phyloP scores from a whole-genome alignment of 2,329 filamentous ascomycete genomes.

The Cordyceps pruinosa region DNA sequence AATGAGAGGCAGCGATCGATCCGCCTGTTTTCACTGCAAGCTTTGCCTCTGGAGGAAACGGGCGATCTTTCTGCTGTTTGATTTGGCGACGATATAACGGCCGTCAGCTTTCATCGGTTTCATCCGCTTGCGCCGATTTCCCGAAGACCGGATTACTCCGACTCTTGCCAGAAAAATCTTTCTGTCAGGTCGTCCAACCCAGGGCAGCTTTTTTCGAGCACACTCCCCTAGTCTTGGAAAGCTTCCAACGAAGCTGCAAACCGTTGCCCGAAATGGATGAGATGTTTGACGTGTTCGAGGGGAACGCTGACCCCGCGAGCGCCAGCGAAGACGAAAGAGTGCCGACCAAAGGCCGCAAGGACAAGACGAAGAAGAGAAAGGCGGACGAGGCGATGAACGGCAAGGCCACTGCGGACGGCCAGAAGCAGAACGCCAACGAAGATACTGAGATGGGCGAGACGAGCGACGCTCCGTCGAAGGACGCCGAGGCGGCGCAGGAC shows the following conservation, averaged over 20 bases:
- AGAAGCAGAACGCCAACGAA: background rate
- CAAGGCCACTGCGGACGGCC: conserved; percentile 22
- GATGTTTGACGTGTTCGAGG: conserved; percentile 76
- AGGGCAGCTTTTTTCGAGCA: background rate
- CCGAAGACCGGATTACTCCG: background rate
- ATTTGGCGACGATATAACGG: background rate
- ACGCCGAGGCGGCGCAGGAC: conserved; percentile 27
- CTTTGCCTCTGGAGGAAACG: background rate
- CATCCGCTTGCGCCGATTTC: background rate
- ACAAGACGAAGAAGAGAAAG: conserved; percentile 77
- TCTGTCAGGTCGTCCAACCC: background rate
- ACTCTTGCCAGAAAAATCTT: background rate
- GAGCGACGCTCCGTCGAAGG: conserved; percentile 31
- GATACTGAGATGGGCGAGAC: conserved; percentile 40
- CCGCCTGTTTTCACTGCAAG: background rate
- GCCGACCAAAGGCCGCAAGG: conserved; percentile 43
- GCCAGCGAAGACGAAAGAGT: conserved; percentile 37
- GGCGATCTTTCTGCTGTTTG: background rate
- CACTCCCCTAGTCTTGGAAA: background rate
- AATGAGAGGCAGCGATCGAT: background rate
- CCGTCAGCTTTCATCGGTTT: background rate
- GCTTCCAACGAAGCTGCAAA: background rate
- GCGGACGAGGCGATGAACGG: conserved; percentile 71
- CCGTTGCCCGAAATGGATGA: conserved; percentile 55
- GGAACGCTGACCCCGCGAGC: conserved; percentile 39